Conservation (phyloP, 306 rosid genomes). For the Prunus fruticosa region DNA sequence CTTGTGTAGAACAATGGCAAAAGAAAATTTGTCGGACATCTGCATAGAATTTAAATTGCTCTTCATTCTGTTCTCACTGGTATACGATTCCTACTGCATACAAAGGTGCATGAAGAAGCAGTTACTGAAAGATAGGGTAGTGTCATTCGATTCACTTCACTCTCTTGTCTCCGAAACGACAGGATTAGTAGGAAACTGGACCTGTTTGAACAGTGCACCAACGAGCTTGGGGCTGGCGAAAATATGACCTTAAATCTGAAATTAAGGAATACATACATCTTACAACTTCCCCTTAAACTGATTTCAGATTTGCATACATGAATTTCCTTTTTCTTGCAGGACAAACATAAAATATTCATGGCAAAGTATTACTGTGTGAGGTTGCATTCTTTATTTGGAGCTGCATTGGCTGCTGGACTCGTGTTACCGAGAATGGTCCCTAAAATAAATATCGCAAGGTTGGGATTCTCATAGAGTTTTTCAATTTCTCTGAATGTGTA, state of each 20-base stretch:
- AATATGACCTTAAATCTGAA: too few relatives aligned
- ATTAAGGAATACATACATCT: not conserved
- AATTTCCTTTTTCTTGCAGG: constrained; percentile 42
- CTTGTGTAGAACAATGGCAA: not conserved
- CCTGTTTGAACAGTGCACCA: too few relatives aligned
- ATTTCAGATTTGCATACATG: not conserved
- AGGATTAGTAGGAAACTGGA: not conserved
- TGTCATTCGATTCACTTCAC: not conserved
- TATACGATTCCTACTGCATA: not conserved
- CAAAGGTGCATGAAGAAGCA: too few relatives aligned
- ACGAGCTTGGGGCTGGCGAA: too few relatives aligned
- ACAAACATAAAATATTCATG: constrained; percentile 83
- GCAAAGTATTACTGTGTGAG: constrained; percentile 90
- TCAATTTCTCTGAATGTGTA: not conserved
- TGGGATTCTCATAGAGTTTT: constrained; percentile 16
- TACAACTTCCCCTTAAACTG: not conserved
- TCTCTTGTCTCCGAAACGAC: not conserved
- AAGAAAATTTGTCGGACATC: not conserved
- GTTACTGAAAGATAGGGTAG: not conserved
- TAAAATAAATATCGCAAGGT: constrained; percentile 17
- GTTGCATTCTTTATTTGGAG: constrained; percentile 78
- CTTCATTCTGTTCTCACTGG: not conserved
- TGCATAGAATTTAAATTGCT: not conserved
- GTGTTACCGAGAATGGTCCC: constrained; percentile 52
- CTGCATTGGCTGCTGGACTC: constrained; percentile 72